Evolutionary conservation across 164 flowering plant species (phyloP).

Genomic region (Liquidambar formosana): DNA sequence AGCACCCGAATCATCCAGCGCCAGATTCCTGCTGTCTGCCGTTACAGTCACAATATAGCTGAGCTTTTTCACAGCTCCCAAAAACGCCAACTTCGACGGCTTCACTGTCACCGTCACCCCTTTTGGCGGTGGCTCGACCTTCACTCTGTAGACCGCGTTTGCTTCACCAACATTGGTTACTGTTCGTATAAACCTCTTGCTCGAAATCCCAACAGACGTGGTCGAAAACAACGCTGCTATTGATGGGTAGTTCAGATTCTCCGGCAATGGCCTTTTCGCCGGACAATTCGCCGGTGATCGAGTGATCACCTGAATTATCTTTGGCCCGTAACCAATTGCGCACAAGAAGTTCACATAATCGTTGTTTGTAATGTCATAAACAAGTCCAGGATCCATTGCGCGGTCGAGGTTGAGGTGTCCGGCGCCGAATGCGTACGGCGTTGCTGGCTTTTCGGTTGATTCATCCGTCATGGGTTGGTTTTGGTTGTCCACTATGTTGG

Average conservation of each 20-base stretch:
- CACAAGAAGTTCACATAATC: slow-evolving; percentile 73
- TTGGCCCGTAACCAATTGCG: slow-evolving; percentile 58
- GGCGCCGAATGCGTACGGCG: slow-evolving; percentile 66
- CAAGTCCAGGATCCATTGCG: slow-evolving; percentile 82
- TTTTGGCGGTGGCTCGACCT: slow-evolving; percentile 40
- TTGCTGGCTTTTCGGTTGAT: slow-evolving; percentile 58
- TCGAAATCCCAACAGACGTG: slow-evolving; percentile 26
- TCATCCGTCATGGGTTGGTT: slow-evolving; percentile 55
- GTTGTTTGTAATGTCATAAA: slow-evolving; percentile 50
- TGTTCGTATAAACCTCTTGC: slow-evolving; percentile 57
- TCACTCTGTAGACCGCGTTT: slow-evolving; percentile 55
- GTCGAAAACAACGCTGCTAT: slow-evolving; percentile 53
- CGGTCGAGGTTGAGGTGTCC: slow-evolving; percentile 62
- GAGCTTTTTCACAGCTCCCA: slow-evolving; percentile 39
- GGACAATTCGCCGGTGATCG: slow-evolving; percentile 51
- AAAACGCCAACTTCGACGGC: slow-evolving; percentile 61
- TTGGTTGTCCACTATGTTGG: slow-evolving; percentile 40
- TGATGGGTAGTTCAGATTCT: slow-evolving; percentile 81
- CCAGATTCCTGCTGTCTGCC: slow-evolving; percentile 43
- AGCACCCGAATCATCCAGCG: slow-evolving; percentile 63
- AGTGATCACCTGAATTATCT: slow-evolving; percentile 67
- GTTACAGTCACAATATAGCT: slow-evolving; percentile 61
- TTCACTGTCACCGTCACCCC: slow-evolving; percentile 70
- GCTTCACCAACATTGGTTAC: slow-evolving; percentile 70
- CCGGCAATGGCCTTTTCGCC: slow-evolving; percentile 41